A percentile compares a stretch with the other conserved stretches of the same genome.
These are phyloP conservation scores for Colletotrichum ledebouriae DNA, from an alignment of 2,329 filamentous ascomycete species.

Conservation along the genomic window DNA sequence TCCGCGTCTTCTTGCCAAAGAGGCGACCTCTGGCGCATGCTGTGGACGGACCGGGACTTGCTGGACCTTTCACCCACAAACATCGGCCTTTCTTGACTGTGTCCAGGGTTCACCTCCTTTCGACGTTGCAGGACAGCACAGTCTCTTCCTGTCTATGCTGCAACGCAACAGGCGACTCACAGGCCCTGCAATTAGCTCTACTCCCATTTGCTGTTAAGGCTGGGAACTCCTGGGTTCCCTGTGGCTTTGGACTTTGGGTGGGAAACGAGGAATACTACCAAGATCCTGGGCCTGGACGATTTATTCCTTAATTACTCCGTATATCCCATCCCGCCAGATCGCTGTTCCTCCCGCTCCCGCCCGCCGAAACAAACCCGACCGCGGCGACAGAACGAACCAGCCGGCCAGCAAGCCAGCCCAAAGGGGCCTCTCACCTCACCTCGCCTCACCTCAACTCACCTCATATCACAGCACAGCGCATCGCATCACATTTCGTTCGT, in stretches of 20 bases:
- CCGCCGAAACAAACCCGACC: conserved; percentile 40
- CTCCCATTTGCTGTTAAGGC: neutral
- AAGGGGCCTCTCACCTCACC: conserved; percentile 7
- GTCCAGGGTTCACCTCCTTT: conserved; percentile 36
- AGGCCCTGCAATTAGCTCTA: neutral
- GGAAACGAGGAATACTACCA: neutral
- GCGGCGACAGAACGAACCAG: conserved; percentile 13
- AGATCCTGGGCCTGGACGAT: conserved; percentile 15
- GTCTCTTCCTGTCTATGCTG: neutral
- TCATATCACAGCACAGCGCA: neutral
- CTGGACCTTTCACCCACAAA: conserved; percentile 13
- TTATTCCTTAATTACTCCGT: conserved; percentile 27
- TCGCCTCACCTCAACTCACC: conserved; percentile 4
- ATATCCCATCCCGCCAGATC: conserved; percentile 39
- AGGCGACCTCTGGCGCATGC: neutral
- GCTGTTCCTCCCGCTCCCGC: conserved; percentile 43
- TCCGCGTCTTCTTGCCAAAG: too few species aligned
- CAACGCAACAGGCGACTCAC: conserved; percentile 5
- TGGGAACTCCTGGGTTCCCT: neutral
- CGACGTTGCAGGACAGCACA: conserved; percentile 20
- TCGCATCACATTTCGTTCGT: neutral
- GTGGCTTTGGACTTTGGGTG: too few species aligned
- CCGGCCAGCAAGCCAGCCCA: conserved; percentile 14
- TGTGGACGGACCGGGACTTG: conserved; percentile 16
- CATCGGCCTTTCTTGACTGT: conserved; percentile 19